Percentiles rank a stretch among this genome's conserved stretches.
phyloP scores from a whole-genome alignment of 495 filamentous ascomycete genomes.

The Hypoxylon fragiforme region DNA sequence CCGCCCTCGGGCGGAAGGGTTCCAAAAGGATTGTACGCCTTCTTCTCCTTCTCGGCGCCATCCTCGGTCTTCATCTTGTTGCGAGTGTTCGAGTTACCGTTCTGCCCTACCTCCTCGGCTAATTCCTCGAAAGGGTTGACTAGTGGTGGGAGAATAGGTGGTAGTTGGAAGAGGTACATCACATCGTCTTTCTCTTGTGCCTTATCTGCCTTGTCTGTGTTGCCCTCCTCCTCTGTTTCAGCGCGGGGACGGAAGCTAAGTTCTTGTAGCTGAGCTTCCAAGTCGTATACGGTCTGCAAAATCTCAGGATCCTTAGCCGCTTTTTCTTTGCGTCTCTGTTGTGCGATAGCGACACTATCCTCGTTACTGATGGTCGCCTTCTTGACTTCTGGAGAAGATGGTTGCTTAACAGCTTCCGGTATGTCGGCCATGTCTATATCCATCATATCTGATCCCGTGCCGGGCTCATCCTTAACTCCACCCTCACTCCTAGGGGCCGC shows the following conservation, averaged over 20 bases:
- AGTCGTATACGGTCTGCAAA: slow-evolving; percentile 34
- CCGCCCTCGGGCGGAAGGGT: slow-evolving; percentile 48
- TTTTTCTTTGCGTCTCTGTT: slow-evolving; percentile 38
- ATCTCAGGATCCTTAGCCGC: slow-evolving; percentile 43
- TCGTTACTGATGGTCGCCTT: slow-evolving; percentile 29
- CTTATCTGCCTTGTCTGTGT: slow-evolving; percentile 5
- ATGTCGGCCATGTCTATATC: slow-evolving; percentile 46
- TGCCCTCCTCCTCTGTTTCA: slow-evolving; percentile 26
- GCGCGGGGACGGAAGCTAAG: slow-evolving; percentile 31
- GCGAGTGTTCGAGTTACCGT: slow-evolving; percentile 8
- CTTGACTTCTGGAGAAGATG: slow-evolving; percentile 39
- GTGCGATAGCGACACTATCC: slow-evolving; percentile 3
- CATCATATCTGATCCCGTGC: slow-evolving; percentile 30
- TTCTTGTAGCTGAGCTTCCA: slow-evolving; percentile 38
- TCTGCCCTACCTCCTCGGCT: slow-evolving; percentile 30
- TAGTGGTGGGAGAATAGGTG: slow-evolving; percentile 61
- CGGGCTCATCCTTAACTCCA: slow-evolving; percentile 41
- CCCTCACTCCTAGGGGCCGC: slow-evolving; percentile 33
- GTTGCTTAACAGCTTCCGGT: slow-evolving; percentile 36
- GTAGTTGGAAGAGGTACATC: slow-evolving; percentile 68
- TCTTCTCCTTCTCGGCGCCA: slow-evolving; percentile 23
- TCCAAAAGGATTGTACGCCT: slow-evolving; percentile 17
- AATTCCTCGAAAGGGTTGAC: slow-evolving; percentile 34
- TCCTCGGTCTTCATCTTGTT: slow-evolving; percentile 36
- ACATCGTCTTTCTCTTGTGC: slow-evolving; percentile 48